phyloP scores from a whole-genome alignment of 129 eudicot genomes.

The Dittrichia graveolens region DNA sequence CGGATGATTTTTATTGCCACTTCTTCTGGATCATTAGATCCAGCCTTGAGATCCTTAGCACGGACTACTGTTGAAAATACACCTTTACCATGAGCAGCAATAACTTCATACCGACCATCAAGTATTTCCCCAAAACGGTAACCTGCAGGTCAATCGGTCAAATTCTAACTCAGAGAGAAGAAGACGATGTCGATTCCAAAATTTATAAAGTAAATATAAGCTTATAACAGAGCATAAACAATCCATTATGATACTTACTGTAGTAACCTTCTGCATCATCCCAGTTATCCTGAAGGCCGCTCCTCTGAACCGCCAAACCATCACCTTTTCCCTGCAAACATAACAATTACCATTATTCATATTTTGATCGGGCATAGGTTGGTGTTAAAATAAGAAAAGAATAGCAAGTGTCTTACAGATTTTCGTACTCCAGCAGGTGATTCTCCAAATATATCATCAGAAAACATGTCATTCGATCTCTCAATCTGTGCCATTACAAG shows the following conservation, averaged over 20 bases:
- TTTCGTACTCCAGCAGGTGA: conserved; percentile 90
- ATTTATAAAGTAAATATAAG: not conserved
- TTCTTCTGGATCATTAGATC: conserved; percentile 83
- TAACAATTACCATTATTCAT: not conserved
- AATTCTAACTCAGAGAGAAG: not conserved
- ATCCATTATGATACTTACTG: conserved; percentile 55
- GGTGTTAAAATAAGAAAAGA: not conserved
- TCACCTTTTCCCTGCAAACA: conserved; percentile 76
- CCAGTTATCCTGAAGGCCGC: conserved; percentile 92
- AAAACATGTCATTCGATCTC: conserved; percentile 77
- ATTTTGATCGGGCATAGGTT: not conserved
- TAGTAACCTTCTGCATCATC: conserved; percentile 97
- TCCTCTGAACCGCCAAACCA: conserved; percentile 67
- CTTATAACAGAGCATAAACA: not conserved
- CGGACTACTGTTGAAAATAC: conserved; percentile 97
- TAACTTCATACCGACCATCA: conserved; percentile 91
- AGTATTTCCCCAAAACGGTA: conserved; percentile 90
- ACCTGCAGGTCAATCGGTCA: conserved; percentile 41
- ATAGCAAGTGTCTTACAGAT: conserved; percentile 47
- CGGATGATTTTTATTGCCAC: conserved; percentile 97
- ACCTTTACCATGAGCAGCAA: conserved; percentile 99
- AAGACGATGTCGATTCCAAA: not conserved
- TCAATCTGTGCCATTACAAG: conserved; percentile 59
- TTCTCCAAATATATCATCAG: conserved; percentile 96
- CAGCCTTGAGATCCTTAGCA: conserved; percentile 96